Percentiles rank a stretch among this genome's conserved stretches.
Evolutionary conservation across 495 filamentous ascomycete species (phyloP).

Genomic region (Sordaria brevicollis): DNA sequence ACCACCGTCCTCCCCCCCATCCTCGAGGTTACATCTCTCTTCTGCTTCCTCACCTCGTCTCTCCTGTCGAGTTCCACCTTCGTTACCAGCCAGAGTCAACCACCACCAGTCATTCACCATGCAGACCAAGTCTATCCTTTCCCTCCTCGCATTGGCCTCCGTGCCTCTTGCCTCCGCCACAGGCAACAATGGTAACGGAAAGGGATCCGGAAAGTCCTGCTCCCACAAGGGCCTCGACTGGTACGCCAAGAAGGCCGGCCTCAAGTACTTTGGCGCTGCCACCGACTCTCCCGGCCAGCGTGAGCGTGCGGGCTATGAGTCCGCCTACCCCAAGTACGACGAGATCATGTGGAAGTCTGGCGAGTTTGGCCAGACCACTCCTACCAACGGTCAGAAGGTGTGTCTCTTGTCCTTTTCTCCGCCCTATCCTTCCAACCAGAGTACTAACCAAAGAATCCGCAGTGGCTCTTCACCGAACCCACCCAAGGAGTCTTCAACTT

Average conservation of each 20-base stretch:
- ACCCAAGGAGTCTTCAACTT: constrained; percentile 34
- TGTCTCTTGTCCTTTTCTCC: neutral
- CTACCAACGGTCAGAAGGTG: constrained; percentile 40
- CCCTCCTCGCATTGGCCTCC: constrained; percentile 4
- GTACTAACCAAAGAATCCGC: neutral
- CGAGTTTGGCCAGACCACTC: constrained; percentile 43
- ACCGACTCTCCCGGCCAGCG: constrained; percentile 33
- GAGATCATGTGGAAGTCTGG: constrained; percentile 27
- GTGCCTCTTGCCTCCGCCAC: constrained; percentile 3
- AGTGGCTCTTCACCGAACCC: constrained; percentile 41
- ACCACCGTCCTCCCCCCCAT: neutral
- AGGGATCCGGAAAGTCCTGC: neutral
- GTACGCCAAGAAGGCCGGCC: constrained; percentile 28
- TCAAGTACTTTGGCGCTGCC: constrained; percentile 40
- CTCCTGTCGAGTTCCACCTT: neutral
- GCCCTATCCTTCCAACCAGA: neutral
- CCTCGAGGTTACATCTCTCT: neutral
- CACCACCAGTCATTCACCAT: neutral
- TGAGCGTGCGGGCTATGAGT: constrained; percentile 21
- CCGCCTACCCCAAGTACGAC: constrained; percentile 18
- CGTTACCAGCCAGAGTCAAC: neutral
- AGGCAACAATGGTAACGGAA: neutral
- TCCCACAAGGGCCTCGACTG: constrained; percentile 15
- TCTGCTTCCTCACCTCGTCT: neutral
- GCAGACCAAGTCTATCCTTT: constrained; percentile 1